Conservation (phyloP, 2,329 filamentous ascomycete genomes). For the Cladophialophora yegresii region DNA sequence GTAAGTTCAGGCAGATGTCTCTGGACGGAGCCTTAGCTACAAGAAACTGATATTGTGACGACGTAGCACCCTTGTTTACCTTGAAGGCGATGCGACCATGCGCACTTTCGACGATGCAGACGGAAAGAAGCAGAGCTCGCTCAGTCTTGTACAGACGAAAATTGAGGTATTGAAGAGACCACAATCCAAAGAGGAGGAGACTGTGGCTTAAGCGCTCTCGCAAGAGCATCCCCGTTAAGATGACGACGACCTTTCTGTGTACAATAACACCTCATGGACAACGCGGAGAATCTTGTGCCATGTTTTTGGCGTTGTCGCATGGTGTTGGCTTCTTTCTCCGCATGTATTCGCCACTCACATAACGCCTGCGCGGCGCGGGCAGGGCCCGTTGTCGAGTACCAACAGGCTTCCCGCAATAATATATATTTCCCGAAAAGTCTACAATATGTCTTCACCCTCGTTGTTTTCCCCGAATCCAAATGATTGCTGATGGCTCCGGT, state of each 20-base stretch:
- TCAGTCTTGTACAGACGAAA: slow-evolving; percentile 82
- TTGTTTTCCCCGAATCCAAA: not conserved
- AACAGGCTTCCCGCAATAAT: not conserved
- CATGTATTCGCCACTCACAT: slow-evolving; percentile 28
- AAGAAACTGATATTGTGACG: slow-evolving; percentile 10
- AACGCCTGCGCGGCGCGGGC: slow-evolving; percentile 1
- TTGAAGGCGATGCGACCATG: slow-evolving; percentile 80
- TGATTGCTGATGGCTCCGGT: not conserved
- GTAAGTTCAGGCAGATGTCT: slow-evolving; percentile 55
- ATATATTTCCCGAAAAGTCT: not conserved
- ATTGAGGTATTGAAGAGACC: slow-evolving; percentile 37
- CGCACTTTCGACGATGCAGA: slow-evolving; percentile 67
- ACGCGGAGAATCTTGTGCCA: not conserved
- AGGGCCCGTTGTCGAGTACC: slow-evolving; percentile 6
- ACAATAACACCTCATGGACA: not conserved
- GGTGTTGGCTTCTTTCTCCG: slow-evolving; percentile 10
- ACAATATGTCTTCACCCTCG: not conserved
- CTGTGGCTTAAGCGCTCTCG: not conserved
- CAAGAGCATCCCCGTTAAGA: not conserved
- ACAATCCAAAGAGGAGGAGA: slow-evolving; percentile 28
- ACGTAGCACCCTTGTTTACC: slow-evolving; percentile 70
- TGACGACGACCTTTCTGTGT: not conserved
- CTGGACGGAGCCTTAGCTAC: not conserved
- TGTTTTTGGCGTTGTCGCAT: not conserved
- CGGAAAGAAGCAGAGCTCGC: slow-evolving; percentile 57